phyloP scores from a whole-genome alignment of 441 rosid genomes.

The Syzygium syzygioides region DNA sequence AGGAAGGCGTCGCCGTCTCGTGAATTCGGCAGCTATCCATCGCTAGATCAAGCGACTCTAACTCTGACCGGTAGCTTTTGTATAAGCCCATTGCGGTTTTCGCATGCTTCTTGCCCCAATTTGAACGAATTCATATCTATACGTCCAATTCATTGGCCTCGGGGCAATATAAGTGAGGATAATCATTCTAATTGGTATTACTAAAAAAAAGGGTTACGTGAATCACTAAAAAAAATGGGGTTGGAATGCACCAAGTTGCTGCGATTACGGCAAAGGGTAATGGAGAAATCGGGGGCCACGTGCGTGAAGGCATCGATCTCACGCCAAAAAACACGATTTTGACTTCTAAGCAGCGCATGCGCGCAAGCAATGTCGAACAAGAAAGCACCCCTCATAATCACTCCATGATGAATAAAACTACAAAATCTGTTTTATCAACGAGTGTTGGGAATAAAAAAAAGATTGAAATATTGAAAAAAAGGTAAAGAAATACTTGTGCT shows the following conservation, averaged over 20 bases:
- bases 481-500: too few relatives aligned
- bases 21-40: neutral
- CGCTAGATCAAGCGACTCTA: neutral
- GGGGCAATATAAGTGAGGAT: neutral
- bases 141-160: neutral
- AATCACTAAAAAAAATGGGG: neutral
- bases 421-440: fast-evolving
- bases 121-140: neutral
- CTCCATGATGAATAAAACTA: neutral
- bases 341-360: neutral
- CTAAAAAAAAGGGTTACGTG: neutral
- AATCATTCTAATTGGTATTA: neutral
- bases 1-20: neutral
- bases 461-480: too few relatives aligned
- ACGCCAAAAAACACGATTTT: neutral
- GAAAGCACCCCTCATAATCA: neutral
- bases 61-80: neutral
- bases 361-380: neutral
- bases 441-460: too few relatives aligned
- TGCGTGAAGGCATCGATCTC: neutral
- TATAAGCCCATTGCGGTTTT: neutral
- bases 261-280: neutral
- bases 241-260: neutral
- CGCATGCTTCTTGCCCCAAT: neutral
- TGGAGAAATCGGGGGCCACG: neutral